These are phyloP conservation scores for Pseudogymnoascus sp. DNA, from an alignment of 2,329 filamentous ascomycete genomes.

Conservation along the genomic window DNA sequence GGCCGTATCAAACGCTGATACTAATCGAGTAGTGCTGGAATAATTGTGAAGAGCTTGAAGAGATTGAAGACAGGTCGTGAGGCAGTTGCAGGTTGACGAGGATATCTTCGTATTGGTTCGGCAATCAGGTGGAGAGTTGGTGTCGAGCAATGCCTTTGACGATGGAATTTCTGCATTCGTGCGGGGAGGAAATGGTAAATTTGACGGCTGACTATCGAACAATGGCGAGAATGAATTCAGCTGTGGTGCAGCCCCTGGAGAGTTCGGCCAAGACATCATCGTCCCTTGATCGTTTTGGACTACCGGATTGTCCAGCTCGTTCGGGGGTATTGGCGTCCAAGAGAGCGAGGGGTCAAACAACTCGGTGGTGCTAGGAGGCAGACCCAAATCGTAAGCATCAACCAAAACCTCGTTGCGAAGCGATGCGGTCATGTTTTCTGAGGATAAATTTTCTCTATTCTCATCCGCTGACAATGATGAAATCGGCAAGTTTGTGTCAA, in stretches of 20 bases:
- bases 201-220: neutral
- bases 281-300: neutral
- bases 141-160: neutral
- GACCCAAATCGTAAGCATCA: neutral
- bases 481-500: slow-evolving; percentile 5
- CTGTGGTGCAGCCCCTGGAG: neutral
- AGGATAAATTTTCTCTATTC: neutral
- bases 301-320: neutral
- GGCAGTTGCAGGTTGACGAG: slow-evolving; percentile 35
- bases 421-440: neutral
- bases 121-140: neutral
- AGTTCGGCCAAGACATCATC: neutral
- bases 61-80: slow-evolving; percentile 38
- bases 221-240: neutral
- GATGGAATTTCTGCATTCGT: neutral
- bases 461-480: neutral
- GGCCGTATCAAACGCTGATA: slow-evolving; percentile 37
- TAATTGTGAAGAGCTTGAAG: slow-evolving; percentile 39
- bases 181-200: neutral
- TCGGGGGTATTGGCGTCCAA: neutral
- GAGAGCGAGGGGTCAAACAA: slow-evolving; percentile 13
- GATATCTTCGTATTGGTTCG: neutral
- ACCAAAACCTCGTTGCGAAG: neutral
- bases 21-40: slow-evolving; percentile 30
- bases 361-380: slow-evolving; percentile 9